Evolutionary conservation across 768 basidiomycete genomes (phyloP).

Genomic region (Lenzites betulinus): DNA sequence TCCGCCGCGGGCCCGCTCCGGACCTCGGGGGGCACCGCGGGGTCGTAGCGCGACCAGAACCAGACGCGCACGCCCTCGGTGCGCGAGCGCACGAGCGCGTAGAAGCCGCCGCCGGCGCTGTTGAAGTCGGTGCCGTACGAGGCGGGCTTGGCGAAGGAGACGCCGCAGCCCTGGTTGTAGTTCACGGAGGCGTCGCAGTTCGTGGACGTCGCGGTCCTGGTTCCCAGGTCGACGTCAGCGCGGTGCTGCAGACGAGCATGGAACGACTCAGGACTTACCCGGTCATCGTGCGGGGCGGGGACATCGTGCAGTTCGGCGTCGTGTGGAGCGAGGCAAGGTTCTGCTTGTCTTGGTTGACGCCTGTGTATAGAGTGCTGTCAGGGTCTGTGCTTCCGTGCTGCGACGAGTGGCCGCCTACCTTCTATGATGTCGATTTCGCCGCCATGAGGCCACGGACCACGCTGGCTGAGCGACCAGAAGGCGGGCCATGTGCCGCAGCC

Average conservation of each 20-base stretch:
- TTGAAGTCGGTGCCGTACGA: conserved; percentile 57
- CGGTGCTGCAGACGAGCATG: background rate
- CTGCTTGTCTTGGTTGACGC: conserved; percentile 47
- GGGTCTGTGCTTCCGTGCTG: background rate
- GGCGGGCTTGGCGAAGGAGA: conserved; percentile 38
- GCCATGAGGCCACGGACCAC: conserved; percentile 60
- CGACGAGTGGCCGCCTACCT: conserved; percentile 34
- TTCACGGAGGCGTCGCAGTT: conserved; percentile 53
- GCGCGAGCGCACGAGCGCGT: conserved; percentile 48
- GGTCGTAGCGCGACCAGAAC: conserved; percentile 57
- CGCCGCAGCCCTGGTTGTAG: conserved; percentile 65
- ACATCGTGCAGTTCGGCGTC: conserved; percentile 48
- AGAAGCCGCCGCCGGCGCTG: conserved; percentile 58
- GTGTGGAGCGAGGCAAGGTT: conserved; percentile 63
- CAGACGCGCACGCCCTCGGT: conserved; percentile 54
- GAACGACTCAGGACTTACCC: conserved; percentile 42
- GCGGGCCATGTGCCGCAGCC: conserved; percentile 67
- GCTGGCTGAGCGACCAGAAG: conserved; percentile 56
- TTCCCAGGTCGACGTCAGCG: background rate
- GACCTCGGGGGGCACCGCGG: conserved; percentile 46
- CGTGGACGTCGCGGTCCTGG: conserved; percentile 42
- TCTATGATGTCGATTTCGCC: conserved; percentile 67
- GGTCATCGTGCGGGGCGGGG: conserved; percentile 40
- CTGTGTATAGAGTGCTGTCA: conserved; percentile 22
- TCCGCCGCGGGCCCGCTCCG: conserved; percentile 19